These are phyloP conservation scores for Amanita fuliginea DNA, from an alignment of 768 basidiomycete species.

Conservation along the genomic window DNA sequence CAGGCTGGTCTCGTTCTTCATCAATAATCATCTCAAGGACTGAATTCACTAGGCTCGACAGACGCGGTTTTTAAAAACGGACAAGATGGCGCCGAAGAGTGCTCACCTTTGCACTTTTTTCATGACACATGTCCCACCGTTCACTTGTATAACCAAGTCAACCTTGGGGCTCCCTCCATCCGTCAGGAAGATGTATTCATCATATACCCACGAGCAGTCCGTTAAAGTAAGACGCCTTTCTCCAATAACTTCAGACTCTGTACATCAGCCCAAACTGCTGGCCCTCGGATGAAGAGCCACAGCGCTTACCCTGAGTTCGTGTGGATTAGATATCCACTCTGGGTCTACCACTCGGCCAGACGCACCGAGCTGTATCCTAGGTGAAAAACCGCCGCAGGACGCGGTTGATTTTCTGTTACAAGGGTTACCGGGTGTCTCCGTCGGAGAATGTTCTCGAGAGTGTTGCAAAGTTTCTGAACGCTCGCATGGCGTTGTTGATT, in stretches of 20 bases:
- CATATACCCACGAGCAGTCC: conserved; percentile 7
- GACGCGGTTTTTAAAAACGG: conserved; percentile 9
- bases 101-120: conserved; percentile 6
- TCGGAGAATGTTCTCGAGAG: conserved; percentile 11
- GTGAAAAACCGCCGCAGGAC: conserved; percentile 9
- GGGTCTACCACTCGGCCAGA: conserved; percentile 1
- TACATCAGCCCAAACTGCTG: conserved; percentile 8
- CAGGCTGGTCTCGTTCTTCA: conserved; percentile 10
- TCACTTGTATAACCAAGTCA: conserved; percentile 9
- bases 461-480: conserved; percentile 9
- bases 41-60: conserved; percentile 9
- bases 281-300: conserved; percentile 7
- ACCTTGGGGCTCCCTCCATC: conserved; percentile 9
- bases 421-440: conserved; percentile 8
- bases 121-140: conserved; percentile 10
- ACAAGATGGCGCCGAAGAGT: conserved; percentile 12
- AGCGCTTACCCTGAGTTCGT: conserved; percentile 8
- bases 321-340: conserved; percentile 8
- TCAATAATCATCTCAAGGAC: conserved; percentile 10
- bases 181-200: not conserved
- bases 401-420: conserved; percentile 9
- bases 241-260: conserved; percentile 7
- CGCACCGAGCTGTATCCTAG: conserved; percentile 6
- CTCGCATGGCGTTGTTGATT: not conserved
- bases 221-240: conserved; percentile 5